Evolutionary conservation across 2,329 filamentous ascomycete species (phyloP), one percentile per base, ranked within the genome.

Genomic region (Fusarium armeniacum): DNA sequence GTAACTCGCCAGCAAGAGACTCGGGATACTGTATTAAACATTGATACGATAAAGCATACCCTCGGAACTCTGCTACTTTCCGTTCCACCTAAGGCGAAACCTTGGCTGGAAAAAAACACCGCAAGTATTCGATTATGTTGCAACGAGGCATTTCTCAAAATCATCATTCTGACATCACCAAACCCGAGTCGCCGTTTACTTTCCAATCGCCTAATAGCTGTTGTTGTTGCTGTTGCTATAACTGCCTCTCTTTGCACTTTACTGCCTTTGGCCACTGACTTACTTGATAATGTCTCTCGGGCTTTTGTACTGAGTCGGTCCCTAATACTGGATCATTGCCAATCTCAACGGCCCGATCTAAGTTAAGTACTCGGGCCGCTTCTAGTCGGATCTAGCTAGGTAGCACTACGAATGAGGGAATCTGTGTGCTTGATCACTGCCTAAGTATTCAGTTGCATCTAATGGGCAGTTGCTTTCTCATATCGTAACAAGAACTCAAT

Each of bases 131-230:
- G 44, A 35, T 36, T 54, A 43, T 66, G 61, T 49, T 70, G 56
- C 44, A 63, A 67, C 47, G 67, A 62, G 67, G 62, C 62, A 62
- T 58, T 67, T 40, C 44, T 36, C 22, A 28, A 41, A 67, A 46
- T 70, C 62, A 46, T 70, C 62, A 70, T 26, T 61, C 60, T 69
- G 54, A 69, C 67, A 69, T 69, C 66, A 70, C 49, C 35, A 32
- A 47, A 22, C 30, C 15, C 38, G 50, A 20, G n/a, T 52, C 18
- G 35, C 46, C 36, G 35, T 38, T 40, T 54, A 51, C 40, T 10
- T 43, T 43, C 40, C 40, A 43, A 43, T 22, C 40, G 22, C 32
- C 35, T 26, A 33, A 28, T 28, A 62, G 26, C 33, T 28, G 51
- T 63, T 52, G 53, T 49, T 63, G 32, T 20, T 52, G 53, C 52